phyloP scores from a whole-genome alignment of 352 stramenopile genomes.

The Globisporangium orthogonon region DNA sequence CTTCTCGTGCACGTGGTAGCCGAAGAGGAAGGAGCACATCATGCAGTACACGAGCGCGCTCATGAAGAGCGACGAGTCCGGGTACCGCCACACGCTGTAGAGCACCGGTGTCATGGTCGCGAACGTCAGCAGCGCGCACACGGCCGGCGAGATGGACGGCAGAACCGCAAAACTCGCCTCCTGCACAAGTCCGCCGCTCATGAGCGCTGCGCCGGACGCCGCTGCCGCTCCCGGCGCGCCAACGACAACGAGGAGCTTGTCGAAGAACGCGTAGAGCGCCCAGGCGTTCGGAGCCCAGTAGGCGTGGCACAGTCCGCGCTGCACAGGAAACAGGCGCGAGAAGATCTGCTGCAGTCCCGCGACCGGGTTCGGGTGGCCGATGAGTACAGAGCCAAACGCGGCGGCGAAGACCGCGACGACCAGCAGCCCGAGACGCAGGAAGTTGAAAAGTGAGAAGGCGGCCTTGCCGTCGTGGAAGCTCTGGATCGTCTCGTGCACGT shows the following conservation, averaged over 20 bases:
- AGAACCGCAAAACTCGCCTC: constrained; percentile 76
- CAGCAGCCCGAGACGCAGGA: constrained; percentile 78
- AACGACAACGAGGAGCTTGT: constrained; percentile 73
- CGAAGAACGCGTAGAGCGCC: constrained; percentile 92
- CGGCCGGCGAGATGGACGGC: constrained; percentile 44
- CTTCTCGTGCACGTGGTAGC: constrained; percentile 99
- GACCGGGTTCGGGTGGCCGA: constrained; percentile 37
- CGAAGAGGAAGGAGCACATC: constrained; percentile 94
- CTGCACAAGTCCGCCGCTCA: constrained; percentile 83
- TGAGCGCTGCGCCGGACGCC: constrained; percentile 38
- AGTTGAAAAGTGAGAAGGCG: constrained; percentile 53
- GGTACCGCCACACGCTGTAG: constrained; percentile 66
- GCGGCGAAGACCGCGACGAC: constrained; percentile 79
- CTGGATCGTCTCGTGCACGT: constrained; percentile 63
- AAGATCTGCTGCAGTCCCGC: constrained; percentile 85
- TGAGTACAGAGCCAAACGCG: constrained; percentile 75
- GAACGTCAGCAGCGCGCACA: constrained; percentile 81
- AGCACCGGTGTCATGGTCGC: constrained; percentile 73
- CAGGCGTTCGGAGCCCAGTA: constrained; percentile 99
- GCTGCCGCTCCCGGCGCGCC: constrained; percentile 19
- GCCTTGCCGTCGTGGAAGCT: constrained; percentile 48
- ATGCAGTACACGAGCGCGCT: constrained; percentile 86
- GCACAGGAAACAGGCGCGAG: constrained; percentile 94
- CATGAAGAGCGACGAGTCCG: constrained; percentile 75
- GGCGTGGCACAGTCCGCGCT: constrained; percentile 94